Percentiles rank a stretch among this genome's conserved stretches.
Evolutionary conservation across 257 asterid species (phyloP).

Genomic region (Solanum gracilifrons): DNA sequence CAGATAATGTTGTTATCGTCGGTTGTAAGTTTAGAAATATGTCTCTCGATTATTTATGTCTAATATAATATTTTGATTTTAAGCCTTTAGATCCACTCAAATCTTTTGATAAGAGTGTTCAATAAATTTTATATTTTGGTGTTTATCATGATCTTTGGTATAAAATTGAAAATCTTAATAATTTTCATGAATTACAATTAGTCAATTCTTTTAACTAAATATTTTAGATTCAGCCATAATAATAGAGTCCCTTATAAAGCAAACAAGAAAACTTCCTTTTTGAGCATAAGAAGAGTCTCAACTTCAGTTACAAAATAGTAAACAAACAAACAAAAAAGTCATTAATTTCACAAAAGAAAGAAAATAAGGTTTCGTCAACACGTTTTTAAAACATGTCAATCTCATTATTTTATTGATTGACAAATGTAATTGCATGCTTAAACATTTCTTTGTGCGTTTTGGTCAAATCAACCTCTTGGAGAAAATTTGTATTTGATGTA

Average conservation of each 20-base stretch:
- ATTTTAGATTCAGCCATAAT: no score
- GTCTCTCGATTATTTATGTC: neutral
- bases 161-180: neutral
- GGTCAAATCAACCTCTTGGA: neutral
- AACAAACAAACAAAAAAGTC: neutral
- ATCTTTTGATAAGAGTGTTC: neutral
- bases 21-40: neutral
- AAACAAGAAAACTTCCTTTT: neutral
- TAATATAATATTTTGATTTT: no score
- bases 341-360: neutral
- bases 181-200: no score
- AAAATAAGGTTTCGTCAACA: neutral
- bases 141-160: neutral
- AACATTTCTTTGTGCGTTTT: neutral
- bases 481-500: no score
- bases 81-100: neutral
- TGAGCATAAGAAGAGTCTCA: neutral
- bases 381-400: neutral
- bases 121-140: neutral
- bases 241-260: neutral
- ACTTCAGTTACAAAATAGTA: neutral
- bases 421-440: neutral
- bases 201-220: no score
- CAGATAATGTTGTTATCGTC: neutral
- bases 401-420: neutral